Base-by-base conservation (phyloP, 176 grass and related monocot species). In the Pontederia crassipes region DNA sequence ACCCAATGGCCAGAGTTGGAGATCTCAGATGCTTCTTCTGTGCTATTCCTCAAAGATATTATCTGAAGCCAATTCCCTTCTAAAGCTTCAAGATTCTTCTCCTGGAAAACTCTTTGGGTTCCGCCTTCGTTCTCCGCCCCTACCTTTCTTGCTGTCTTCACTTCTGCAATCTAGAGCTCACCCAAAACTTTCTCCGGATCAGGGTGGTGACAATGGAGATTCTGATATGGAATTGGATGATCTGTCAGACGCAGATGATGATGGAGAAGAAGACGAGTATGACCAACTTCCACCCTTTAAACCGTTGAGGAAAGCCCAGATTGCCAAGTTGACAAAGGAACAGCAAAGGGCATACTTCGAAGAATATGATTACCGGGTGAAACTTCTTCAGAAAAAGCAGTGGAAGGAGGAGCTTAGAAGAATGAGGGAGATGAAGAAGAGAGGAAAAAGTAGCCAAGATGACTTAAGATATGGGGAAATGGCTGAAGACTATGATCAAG, bases 1-100 rank as follows among this genome's bases (percentile, higher is more conserved):
- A 67, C 87, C 87, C 57, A 79, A 97, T 88, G 92, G 83, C 54
- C 70, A 88, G 81, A 67, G 62, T 62, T 97, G 92, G 92, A 90
- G 84, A 72, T 78, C 74, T 18, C 55, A 82, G 11, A 66, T 97
- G 65, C 73, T 97, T 35, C 86, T 97, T 15, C 69, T 87, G 58
- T 97, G 87, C 52, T 87, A 83, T 70, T 90, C 87, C 28, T 72
- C 72, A 63, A 97, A 83, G 84, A 97, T 85, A 78, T 10, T 88
- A 24, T 52, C 74, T 57, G 83, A 91, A 71, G 86, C 78, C 57
- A 71, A 90, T 48, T 82, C 58, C 65, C 62, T 91, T 40, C 90
- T 89, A 57, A 76, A 65, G 17, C 66, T 57, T 14, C 46, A 64
- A 68, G 62, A 58, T 49, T 24, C 74, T 75, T 54, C 80, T 67